These are phyloP conservation scores for Bolboschoenoplectus hybrid DNA, from an alignment of 202 grass and related monocot species.

Conservation along the genomic window DNA sequence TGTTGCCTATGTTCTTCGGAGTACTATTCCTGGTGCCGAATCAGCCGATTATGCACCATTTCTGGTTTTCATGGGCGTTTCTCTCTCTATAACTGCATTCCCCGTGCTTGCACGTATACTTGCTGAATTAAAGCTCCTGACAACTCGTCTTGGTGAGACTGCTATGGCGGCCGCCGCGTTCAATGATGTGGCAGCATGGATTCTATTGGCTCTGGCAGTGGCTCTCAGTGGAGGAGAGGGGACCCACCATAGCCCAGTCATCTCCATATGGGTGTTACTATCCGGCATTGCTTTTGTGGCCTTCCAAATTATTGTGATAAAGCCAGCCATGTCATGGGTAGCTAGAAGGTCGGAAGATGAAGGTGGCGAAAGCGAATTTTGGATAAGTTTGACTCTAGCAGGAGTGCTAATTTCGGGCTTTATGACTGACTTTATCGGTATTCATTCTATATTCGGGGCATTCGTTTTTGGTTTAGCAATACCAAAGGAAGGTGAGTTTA, in stretches of 20 bases:
- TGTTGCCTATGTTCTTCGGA: slow-evolving; percentile 55
- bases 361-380: slow-evolving; percentile 46
- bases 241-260: slow-evolving; percentile 41
- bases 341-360: slow-evolving; percentile 46
- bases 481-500: slow-evolving; percentile 75
- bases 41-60: slow-evolving; percentile 57
- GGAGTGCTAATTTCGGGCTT: slow-evolving; percentile 63
- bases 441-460: slow-evolving; percentile 86
- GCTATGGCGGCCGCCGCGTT: slow-evolving; percentile 77
- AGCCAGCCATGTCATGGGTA: slow-evolving; percentile 67
- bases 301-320: slow-evolving; percentile 43
- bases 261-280: slow-evolving; percentile 72
- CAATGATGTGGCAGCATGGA: slow-evolving; percentile 82
- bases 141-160: slow-evolving; percentile 64
- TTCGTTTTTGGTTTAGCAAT: slow-evolving; percentile 83
- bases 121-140: slow-evolving; percentile 83
- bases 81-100: slow-evolving; percentile 89
- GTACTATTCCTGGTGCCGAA: slow-evolving; percentile 57
- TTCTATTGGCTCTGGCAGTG: slow-evolving; percentile 68
- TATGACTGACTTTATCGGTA: slow-evolving; percentile 72
- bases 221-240: slow-evolving; percentile 60
- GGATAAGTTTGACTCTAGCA: slow-evolving; percentile 57
- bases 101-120: slow-evolving; percentile 87
- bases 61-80: slow-evolving; percentile 82
- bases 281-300: slow-evolving; percentile 61